These are phyloP conservation scores for Sporothrix inflata DNA, from an alignment of 2,329 filamentous ascomycete genomes.

Conservation along the genomic window DNA sequence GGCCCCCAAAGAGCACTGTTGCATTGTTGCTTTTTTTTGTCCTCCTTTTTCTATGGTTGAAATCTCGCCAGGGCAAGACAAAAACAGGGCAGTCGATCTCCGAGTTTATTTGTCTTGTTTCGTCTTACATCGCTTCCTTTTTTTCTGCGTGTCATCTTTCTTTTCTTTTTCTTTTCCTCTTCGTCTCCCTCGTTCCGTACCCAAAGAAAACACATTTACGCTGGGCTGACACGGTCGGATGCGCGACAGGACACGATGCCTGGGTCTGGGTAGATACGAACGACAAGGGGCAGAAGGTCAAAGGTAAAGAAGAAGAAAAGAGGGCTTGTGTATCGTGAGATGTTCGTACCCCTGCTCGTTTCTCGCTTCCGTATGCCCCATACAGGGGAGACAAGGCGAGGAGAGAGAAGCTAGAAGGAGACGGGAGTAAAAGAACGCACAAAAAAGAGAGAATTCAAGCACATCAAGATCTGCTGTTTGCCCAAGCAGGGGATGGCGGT, in stretches of 20 bases:
- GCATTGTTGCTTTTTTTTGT: neutral
- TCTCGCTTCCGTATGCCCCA: conserved; percentile 21
- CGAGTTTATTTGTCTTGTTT: conserved; percentile 24
- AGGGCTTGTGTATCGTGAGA: conserved; percentile 22
- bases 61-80: conserved; percentile 17
- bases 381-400: conserved; percentile 16
- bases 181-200: neutral
- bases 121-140: conserved; percentile 9
- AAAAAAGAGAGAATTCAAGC: neutral
- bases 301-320: neutral
- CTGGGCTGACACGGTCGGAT: conserved; percentile 23
- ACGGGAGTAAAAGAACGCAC: neutral
- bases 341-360: neutral
- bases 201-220: conserved; percentile 21
- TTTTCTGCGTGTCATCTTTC: neutral
- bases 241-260: conserved; percentile 6
- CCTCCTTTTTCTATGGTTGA: neutral
- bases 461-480: neutral
- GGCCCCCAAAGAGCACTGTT: neutral
- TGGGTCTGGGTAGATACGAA: neutral
- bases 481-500: conserved; percentile 1
- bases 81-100: conserved; percentile 13
- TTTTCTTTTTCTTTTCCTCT: neutral
- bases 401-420: neutral
- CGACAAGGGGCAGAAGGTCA: neutral